Evolutionary conservation across 805 yeast genomes (phyloP), one percentile per base, ranked within the genome.

Genomic region (Maudiozyma barnettii): DNA sequence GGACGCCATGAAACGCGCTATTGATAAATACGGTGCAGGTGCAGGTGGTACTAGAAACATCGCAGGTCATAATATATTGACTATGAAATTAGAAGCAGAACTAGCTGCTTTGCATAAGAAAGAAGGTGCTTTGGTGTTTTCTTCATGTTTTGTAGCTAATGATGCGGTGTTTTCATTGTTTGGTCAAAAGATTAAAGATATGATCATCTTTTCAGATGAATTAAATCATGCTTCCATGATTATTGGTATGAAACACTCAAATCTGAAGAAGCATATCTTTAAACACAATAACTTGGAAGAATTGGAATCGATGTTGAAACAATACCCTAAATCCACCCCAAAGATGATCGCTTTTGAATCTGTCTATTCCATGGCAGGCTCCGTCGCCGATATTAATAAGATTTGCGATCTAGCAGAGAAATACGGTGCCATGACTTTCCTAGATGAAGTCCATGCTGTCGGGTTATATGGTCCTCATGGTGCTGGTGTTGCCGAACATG

Each of bases 391-490:
- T 45, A 93, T 93, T 58, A 87, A 84, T 59, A 80, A 77, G 51
- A 89, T 93, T 55, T 91, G 97, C 66, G 96, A 90, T 57, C 75
- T 93, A 61, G 99, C 99, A 38, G 96, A 93, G 46, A 88, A 93
- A 69, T 93, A 93, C 65, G 98, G 98, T 52, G 98, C 98, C 42
- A 69, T 93, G 58, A 93, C 99, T 29, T 93, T 93, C 68, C 74
- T 93, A 65, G 99, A 93, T 66, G 99, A 93, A 69, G 99, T 93
- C 36, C 99, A 93, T 63, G 98, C 99, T 33, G 98, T 93, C 42
- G 99, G 99, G 47, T 78, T 93, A 82, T 93, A 93, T 64, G 99
- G 99, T 59, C 98, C 99, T 50, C 96, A 86, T 60, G 99, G 99
- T 63, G 99, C 96, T 31, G 99, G 99, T 71, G 98, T 93, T 47